A percentile compares a stretch with the other conserved stretches of the same genome.
Conservation (phyloP, 768 basidiomycete genomes). For the Leccinum boreale region DNA sequence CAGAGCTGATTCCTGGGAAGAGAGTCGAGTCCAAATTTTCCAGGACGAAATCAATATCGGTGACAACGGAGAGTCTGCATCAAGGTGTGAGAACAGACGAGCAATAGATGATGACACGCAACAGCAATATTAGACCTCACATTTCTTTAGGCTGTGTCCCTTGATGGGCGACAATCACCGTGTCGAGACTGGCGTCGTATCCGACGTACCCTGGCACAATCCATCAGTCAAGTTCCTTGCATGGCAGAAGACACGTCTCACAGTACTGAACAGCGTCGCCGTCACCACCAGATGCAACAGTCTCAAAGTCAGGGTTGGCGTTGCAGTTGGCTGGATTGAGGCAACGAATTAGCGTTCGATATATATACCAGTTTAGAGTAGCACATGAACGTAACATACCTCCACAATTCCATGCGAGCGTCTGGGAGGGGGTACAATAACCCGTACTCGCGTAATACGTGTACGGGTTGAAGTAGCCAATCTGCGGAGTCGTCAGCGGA, state of each 20-base stretch:
- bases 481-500: constrained; percentile 38
- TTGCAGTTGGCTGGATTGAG: constrained; percentile 21
- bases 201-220: constrained; percentile 49
- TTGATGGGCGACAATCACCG: constrained; percentile 38
- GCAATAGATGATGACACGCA: not conserved
- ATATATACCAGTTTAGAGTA: not conserved
- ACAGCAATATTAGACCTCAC: constrained; percentile 12
- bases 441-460: constrained; percentile 50
- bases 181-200: constrained; percentile 39
- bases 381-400: constrained; percentile 30
- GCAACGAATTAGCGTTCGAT: not conserved
- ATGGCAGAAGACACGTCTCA: constrained; percentile 14
- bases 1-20: constrained; percentile 48
- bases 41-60: constrained; percentile 40
- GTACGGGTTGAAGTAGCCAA: constrained; percentile 45
- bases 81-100: not conserved
- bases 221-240: not conserved
- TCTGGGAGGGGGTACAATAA: constrained; percentile 43
- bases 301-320: constrained; percentile 43
- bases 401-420: constrained; percentile 54
- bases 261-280: constrained; percentile 43
- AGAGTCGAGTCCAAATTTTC: constrained; percentile 34
- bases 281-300: constrained; percentile 47
- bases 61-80: constrained; percentile 35
- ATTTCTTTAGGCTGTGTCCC: constrained; percentile 31